Evolutionary conservation across 352 stramenopile genomes (phyloP), one percentile per base, ranked within the genome.

Genomic region (Globisporangium barbulae): DNA sequence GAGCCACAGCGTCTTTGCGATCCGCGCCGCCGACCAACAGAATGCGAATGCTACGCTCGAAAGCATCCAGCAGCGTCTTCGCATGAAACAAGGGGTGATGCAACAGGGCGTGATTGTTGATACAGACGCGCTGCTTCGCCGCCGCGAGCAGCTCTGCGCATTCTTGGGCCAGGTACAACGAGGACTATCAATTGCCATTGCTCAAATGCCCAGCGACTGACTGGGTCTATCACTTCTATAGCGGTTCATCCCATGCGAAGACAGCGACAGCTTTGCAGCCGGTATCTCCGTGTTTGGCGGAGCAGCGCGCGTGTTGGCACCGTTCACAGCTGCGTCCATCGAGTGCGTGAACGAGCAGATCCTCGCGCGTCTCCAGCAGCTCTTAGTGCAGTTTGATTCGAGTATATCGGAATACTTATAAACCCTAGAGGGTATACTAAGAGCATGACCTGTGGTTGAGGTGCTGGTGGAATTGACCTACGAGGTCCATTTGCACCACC

Each of bases 301-400:
- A 9, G 76, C 70, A 1, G 78, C 80, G n/a, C 75, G 64, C 17
- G n/a, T 88, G 61, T 53, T 44, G 9, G 52, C 70, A n/a, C 79
- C 78, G 39, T 89, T 81, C 52, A 35, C 48, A 2, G 9, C 61
- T 13, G 50, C 75, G 15, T 28, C 30, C 5, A 45, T 74, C 39
- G 64, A 53, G 39, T 81, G 80, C 59, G 58, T 47, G 9, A 86
- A 86, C 67, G 78, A 83, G 64, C 74, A 85, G 70, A 76, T 88
- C 54, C 60, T 86, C 21, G 55, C 52, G 5, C 72, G 69, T 1
- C 59, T 88, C 47, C 66, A 78, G 25, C 25, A 28, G 2, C 25
- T 28, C 25, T 28, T 28, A 2, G 25, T 28, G 25, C 25, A 28
- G 25, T 28, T 28, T 28, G 25, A 28, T 28, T 28, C 25, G 25